A percentile compares a stretch with the other conserved stretches of the same genome.
These are phyloP conservation scores for Asparagopsis taxiformis DNA, from an alignment of 31 red algal species.

Conservation along the genomic window DNA sequence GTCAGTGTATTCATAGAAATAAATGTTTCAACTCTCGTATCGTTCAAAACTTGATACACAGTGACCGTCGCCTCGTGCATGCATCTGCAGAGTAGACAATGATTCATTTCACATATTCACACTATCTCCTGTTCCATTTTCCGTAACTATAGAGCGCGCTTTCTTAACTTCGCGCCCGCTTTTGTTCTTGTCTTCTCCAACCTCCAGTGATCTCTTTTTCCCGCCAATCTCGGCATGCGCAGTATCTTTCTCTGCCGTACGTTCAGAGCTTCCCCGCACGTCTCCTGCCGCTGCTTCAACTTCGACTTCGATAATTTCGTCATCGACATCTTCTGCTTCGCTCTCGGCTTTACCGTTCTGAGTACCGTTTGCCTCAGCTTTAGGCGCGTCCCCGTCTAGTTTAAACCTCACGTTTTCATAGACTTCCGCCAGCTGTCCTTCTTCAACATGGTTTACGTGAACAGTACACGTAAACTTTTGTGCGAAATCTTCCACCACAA, in stretches of 20 bases:
- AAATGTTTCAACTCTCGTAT: too few relatives aligned
- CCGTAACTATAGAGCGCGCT: too few relatives aligned
- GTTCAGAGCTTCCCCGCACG: not conserved
- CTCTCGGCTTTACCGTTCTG: not conserved
- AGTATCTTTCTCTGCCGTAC: not conserved
- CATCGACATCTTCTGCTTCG: slow-evolving; percentile 12
- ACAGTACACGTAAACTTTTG: slow-evolving; percentile 40
- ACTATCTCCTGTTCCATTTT: too few relatives aligned
- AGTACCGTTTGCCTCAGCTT: slow-evolving; percentile 1
- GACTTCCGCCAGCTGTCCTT: slow-evolving; percentile 8
- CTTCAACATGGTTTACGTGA: slow-evolving; percentile 47
- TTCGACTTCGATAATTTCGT: slow-evolving; percentile 27
- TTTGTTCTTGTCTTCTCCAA: too few relatives aligned
- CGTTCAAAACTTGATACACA: too few relatives aligned
- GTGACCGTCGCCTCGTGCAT: too few relatives aligned
- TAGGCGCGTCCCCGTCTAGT: slow-evolving; percentile 25
- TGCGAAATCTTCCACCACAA: slow-evolving; percentile 53
- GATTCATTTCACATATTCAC: too few relatives aligned
- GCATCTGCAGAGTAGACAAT: too few relatives aligned
- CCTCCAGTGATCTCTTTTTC: too few relatives aligned
- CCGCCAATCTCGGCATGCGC: too few relatives aligned
- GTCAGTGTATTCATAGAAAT: too few relatives aligned
- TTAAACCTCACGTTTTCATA: slow-evolving; percentile 18
- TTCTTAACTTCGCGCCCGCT: too few relatives aligned
- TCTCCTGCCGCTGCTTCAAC: not conserved